These are phyloP conservation scores for Limonomyces culmigenus DNA, from an alignment of 1,284 basidiomycete genomes.

Conservation along the genomic window DNA sequence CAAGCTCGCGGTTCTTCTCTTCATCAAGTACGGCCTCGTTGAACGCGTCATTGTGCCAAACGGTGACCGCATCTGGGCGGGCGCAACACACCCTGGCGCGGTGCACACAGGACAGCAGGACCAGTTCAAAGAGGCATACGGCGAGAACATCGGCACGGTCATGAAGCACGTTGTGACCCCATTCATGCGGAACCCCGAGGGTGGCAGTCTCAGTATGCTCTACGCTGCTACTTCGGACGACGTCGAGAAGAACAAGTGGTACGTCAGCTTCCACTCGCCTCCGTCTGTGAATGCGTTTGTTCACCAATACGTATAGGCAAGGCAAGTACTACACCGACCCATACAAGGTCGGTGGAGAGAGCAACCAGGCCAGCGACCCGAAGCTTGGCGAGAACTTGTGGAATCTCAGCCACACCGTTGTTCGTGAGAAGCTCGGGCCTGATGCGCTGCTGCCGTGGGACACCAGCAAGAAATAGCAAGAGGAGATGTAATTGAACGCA, in stretches of 20 bases:
- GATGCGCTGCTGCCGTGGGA: conserved; percentile 16
- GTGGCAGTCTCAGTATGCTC: conserved; percentile 16
- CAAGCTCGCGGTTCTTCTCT: conserved; percentile 26
- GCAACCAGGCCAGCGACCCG: conserved; percentile 17
- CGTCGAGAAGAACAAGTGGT: conserved; percentile 17
- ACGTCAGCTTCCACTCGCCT: no score
- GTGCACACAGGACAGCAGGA: conserved; percentile 26
- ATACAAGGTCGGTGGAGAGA: conserved; percentile 16
- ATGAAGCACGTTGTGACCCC: conserved; percentile 17
- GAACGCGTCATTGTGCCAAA: conserved; percentile 19
- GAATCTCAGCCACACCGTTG: conserved; percentile 18
- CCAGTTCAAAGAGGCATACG: conserved; percentile 22
- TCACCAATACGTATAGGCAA: no score
- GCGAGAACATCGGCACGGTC: conserved; percentile 16
- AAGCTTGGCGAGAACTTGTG: conserved; percentile 21
- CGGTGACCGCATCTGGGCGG: conserved; percentile 17
- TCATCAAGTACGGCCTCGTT: conserved; percentile 19
- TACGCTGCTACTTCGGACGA: conserved; percentile 21
- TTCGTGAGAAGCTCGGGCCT: conserved; percentile 16
- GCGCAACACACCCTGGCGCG: conserved; percentile 22
- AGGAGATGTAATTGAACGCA: no score
- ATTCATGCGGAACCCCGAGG: conserved; percentile 19
- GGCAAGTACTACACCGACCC: conserved; percentile 23
- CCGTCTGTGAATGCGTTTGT: no score
- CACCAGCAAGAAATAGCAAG: no score